phyloP scores from a whole-genome alignment of 768 basidiomycete genomes.

The Panus rudis region DNA sequence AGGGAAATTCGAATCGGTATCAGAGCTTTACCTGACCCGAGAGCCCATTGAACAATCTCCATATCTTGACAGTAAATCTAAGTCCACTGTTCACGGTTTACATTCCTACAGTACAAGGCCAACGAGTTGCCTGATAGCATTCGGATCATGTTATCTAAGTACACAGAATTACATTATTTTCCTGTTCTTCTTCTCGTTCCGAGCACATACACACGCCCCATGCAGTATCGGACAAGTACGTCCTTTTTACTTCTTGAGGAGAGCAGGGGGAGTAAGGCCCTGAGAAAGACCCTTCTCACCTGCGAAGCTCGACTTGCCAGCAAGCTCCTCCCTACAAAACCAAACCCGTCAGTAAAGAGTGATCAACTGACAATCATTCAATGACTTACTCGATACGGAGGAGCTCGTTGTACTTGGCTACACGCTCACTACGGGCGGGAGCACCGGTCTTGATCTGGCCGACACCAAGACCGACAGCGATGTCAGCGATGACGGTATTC shows the following conservation, averaged over 20 bases:
- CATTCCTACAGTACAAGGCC: too few species aligned
- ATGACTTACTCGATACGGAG: constrained; percentile 80
- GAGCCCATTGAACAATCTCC: too few species aligned
- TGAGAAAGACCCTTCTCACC: constrained; percentile 75
- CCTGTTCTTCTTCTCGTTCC: too few species aligned
- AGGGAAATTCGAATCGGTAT: too few species aligned
- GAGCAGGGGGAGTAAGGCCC: constrained; percentile 64
- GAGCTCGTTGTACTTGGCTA: constrained; percentile 88
- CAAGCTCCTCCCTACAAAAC: constrained; percentile 66
- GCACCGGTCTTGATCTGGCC: constrained; percentile 99
- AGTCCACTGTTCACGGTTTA: too few species aligned
- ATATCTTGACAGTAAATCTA: too few species aligned
- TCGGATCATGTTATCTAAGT: too few species aligned
- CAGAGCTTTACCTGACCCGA: too few species aligned
- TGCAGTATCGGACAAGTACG: too few species aligned
- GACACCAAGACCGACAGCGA: constrained; percentile 84
- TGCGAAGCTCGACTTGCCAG: constrained; percentile 60
- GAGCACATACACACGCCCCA: too few species aligned
- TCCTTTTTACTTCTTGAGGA: constrained; percentile 50
- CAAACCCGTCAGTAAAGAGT: constrained; percentile 7
- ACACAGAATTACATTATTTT: too few species aligned
- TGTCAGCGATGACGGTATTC: constrained; percentile 93
- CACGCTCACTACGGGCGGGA: constrained; percentile 92
- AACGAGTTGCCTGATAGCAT: too few species aligned
- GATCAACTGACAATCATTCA: not conserved